Evolutionary conservation across 768 basidiomycete genomes (phyloP).

Genomic region (Boletus sp.): DNA sequence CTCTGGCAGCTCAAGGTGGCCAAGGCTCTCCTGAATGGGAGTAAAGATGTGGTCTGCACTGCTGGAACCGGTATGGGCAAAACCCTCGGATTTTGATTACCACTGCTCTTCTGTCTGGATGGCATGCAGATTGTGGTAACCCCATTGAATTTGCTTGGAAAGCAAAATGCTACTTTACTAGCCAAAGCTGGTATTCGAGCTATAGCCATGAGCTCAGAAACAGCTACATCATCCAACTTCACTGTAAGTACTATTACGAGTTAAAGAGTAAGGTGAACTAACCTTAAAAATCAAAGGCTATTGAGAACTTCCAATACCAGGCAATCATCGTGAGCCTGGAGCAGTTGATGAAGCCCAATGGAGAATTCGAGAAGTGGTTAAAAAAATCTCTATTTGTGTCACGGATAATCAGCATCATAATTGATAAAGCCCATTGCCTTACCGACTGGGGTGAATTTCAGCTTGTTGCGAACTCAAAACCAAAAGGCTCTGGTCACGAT

Average conservation of each 20-base stretch:
- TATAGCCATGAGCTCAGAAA: conserved; percentile 11
- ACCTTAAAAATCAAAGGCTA: no score
- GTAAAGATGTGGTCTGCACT: conserved; percentile 14
- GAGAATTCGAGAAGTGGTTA: conserved; percentile 3
- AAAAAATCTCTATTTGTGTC: not conserved
- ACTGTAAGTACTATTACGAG: no score
- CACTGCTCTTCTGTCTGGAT: conserved; percentile 20
- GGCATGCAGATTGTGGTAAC: conserved; percentile 27
- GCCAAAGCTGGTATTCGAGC: conserved; percentile 6
- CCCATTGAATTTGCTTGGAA: conserved; percentile 22
- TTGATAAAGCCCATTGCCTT: not conserved
- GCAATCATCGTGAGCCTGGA: no score
- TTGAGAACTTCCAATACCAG: no score
- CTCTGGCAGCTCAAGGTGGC: conserved; percentile 19
- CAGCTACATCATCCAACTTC: not conserved
- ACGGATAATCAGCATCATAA: not conserved
- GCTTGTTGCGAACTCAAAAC: no score
- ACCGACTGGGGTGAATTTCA: no score
- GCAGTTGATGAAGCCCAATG: no score
- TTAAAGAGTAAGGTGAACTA: no score
- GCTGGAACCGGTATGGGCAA: conserved; percentile 4
- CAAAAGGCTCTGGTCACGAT: no score
- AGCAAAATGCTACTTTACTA: conserved; percentile 13
- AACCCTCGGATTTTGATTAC: conserved; percentile 30
- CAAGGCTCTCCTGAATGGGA: conserved; percentile 14